Evolutionary conservation across 1,139 yeast genomes (phyloP), one percentile per base, ranked within the genome.

Genomic region (Yamadazyma pseudoaaseri): DNA sequence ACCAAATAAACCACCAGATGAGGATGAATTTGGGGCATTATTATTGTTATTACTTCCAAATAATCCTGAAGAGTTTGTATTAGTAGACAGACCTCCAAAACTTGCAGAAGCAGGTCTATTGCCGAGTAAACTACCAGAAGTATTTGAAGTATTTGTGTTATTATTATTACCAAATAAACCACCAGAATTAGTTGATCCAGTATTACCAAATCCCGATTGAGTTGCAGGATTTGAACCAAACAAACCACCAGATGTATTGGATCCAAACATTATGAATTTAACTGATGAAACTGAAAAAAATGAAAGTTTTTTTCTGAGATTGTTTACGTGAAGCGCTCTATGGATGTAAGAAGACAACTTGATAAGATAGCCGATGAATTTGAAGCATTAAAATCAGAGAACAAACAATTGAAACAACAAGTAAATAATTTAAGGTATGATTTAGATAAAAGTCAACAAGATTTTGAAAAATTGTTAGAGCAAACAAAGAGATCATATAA

Each of bases 1-100:
- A 1, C 72, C 72, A 55, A 63, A 66, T 17, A 60, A 15, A 0
- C 75, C 30, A n/a, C 26, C 26, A 21, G 13, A 13, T 6, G 46
- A 30, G 17, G 34, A 26, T n/a, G n/a, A n/a, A n/a, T n/a, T n/a
- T n/a, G n/a, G n/a, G n/a, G n/a, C n/a, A n/a, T n/a, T n/a, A n/a
- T n/a, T n/a, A n/a, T n/a, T n/a, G n/a, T n/a, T n/a, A n/a, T 16
- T 29, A 12, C 20, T 28, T 4, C 32, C 30, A 29, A 29, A 29
- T 7, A 29, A 20, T 7, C 31, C 31, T 5, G 23, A 8, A 18
- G 11, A 12, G 11, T 14, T 26, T 15, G 13, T 26, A 18, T n/a
- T 27, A 16, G 16, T 23, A 10, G 13, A 15, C 14, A 18, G 30
- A 22, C 31, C 31, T 5, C 30, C 30, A 22, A 29, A 29, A 6